Percentiles rank a stretch among this genome's conserved stretches.
Evolutionary conservation across 139 green algal species (phyloP).

Genomic region (Nannochloris sp.): DNA sequence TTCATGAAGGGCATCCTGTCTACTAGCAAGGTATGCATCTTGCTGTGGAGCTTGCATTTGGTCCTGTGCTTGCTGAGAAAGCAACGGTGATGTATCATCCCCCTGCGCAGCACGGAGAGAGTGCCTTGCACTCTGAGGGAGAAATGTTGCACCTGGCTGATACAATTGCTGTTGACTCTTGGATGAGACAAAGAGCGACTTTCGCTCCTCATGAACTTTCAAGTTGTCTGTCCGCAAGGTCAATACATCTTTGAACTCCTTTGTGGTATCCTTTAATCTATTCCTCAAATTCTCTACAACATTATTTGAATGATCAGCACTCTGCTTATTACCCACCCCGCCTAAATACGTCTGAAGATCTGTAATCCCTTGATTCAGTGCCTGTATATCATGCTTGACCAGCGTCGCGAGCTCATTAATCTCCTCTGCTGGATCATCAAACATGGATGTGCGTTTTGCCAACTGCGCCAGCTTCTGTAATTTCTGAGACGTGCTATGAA

Average conservation of each 20-base stretch:
- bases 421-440: slow-evolving; percentile 89
- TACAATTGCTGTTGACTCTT: slow-evolving; percentile 16
- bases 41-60: slow-evolving; percentile 39
- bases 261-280: slow-evolving; percentile 75
- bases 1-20: slow-evolving; percentile 79
- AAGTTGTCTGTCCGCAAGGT: slow-evolving; percentile 83
- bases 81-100: slow-evolving; percentile 7
- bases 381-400: slow-evolving; percentile 88
- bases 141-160: slow-evolving; percentile 18
- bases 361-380: slow-evolving; percentile 68
- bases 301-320: slow-evolving; percentile 69
- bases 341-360: slow-evolving; percentile 55
- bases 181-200: slow-evolving; percentile 69
- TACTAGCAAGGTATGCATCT: slow-evolving; percentile 46
- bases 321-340: slow-evolving; percentile 66
- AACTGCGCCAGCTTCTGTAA: slow-evolving; percentile 87
- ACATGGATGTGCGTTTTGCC: slow-evolving; percentile 91
- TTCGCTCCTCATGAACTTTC: slow-evolving; percentile 67
- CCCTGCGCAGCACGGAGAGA: slow-evolving; percentile 9
- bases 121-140: slow-evolving; percentile 12
- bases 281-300: slow-evolving; percentile 78
- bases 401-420: slow-evolving; percentile 80
- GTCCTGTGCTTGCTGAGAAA: slow-evolving; percentile 30
- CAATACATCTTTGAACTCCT: slow-evolving; percentile 91
- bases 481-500: slow-evolving; percentile 88